Evolutionary conservation across 495 filamentous ascomycete genomes (phyloP), one percentile per base, ranked within the genome.

Genomic region (Penicillium coprophilum): DNA sequence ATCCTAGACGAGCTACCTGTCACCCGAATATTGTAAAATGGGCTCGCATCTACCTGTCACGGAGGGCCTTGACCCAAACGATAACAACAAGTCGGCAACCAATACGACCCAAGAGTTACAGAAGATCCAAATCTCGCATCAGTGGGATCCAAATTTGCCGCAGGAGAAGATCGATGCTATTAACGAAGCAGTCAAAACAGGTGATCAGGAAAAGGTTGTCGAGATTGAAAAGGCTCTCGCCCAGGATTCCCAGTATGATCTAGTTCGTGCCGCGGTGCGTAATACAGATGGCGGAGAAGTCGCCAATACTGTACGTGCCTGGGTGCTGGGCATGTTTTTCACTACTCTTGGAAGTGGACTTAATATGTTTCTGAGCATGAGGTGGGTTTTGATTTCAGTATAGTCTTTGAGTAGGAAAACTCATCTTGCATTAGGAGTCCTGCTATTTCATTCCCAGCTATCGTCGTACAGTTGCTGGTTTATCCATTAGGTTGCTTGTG

Each of bases 391-490:
- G 21, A 15, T 38, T 41, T 3, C 46, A 27, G 7, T 27, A 31
- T 12, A 30, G 12, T 34, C 13, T 27, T 1, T 23, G 6, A 9
- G 12, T 4, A 28, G 2, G 4, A 13, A 6, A 24, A 48, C 17
- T 4, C 1, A 46, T 17, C 21, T 27, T 7, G 12, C 3, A 17
- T 40, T 28, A 65, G 64, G 56, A 64, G 62, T 23, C 64, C 64
- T 38, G 60, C 79, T 21, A 86, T 87, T 52, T 76, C 77, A 3
- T 72, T 87, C 21, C 80, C 82, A 13, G 68, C 83, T 17, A 73
- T 87, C 28, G 80, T 85, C 11, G 82, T 82, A 15, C 85, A 86
- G 66, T 77, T 88, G 46, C 72, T 88, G 43, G 82, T 84, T 15
- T 88, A 83, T 73, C 82, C 82, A 6, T 63, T 87, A 2, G 85